Evolutionary conservation across 2,329 filamentous ascomycete species (phyloP).

Genomic region (Phialocephala sp.): DNA sequence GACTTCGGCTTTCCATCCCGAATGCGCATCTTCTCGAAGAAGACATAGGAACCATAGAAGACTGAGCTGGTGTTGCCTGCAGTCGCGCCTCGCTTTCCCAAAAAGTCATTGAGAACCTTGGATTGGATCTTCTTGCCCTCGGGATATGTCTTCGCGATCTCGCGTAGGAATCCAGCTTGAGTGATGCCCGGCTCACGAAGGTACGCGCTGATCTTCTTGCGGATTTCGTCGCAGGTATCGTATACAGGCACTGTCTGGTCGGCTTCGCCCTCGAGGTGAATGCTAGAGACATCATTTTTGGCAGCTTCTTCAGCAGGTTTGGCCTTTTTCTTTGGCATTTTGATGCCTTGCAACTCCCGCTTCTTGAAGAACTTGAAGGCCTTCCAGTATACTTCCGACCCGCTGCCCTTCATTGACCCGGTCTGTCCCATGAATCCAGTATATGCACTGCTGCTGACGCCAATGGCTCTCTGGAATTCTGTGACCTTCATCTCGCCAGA

Average conservation of each 20-base stretch:
- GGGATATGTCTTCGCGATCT: conserved; percentile 51
- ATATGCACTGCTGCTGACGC: conserved; percentile 45
- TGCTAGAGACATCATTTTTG: conserved; percentile 36
- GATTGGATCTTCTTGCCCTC: conserved; percentile 48
- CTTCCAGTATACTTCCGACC: conserved; percentile 45
- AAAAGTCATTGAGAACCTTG: conserved; percentile 55
- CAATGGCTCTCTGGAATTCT: conserved; percentile 49
- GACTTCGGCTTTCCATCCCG: conserved; percentile 57
- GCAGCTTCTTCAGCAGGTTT: conserved; percentile 42
- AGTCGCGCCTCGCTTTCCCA: conserved; percentile 53
- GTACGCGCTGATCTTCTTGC: conserved; percentile 60
- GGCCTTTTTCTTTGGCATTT: conserved; percentile 44
- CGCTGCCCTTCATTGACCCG: conserved; percentile 47
- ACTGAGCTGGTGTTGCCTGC: conserved; percentile 54
- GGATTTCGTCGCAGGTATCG: conserved; percentile 63
- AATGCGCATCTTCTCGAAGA: conserved; percentile 63
- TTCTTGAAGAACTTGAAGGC: conserved; percentile 55
- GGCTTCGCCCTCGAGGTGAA: conserved; percentile 55
- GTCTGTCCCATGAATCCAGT: conserved; percentile 54
- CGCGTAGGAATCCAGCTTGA: conserved; percentile 57
- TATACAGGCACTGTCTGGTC: conserved; percentile 54
- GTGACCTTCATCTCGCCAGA: conserved; percentile 51
- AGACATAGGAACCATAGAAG: conserved; percentile 62
- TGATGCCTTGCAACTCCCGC: conserved; percentile 54
- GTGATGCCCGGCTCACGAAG: conserved; percentile 53